phyloP scores from a whole-genome alignment of 108 stramenopile species.

The Schizochytrium sp. region DNA sequence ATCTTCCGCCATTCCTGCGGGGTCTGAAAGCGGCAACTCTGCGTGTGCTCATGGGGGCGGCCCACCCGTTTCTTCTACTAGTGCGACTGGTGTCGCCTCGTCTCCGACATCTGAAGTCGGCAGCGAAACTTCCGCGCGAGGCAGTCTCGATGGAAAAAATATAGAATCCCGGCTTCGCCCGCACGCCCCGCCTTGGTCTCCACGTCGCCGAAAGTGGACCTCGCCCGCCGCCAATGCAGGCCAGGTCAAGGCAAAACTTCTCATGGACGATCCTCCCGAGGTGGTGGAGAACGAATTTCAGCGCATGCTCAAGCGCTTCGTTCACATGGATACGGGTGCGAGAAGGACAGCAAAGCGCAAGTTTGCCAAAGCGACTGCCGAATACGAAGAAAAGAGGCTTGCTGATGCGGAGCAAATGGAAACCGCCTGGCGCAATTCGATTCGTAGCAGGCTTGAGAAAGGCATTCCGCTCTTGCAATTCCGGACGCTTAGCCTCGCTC shows the following conservation, averaged over 20 bases:
- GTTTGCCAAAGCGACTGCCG: constrained; percentile 17
- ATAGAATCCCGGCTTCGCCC: background rate
- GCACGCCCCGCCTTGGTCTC: constrained; percentile 4
- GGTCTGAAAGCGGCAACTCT: too few relatives aligned
- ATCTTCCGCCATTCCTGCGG: too few relatives aligned
- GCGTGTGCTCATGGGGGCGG: too few relatives aligned
- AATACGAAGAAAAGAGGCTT: background rate
- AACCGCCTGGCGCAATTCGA: background rate
- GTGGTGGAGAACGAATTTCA: constrained; percentile 9
- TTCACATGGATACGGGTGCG: constrained; percentile 13
- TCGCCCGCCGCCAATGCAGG: background rate
- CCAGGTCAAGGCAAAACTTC: background rate
- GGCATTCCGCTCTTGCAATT: background rate
- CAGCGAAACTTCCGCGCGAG: background rate
- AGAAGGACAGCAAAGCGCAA: background rate
- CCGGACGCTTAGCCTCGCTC: background rate
- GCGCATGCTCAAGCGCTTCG: constrained; percentile 12
- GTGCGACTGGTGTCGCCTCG: background rate
- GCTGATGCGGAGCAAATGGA: constrained; percentile 10
- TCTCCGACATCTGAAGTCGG: background rate
- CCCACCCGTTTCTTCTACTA: background rate
- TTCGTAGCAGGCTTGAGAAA: background rate
- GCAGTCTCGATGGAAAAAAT: background rate
- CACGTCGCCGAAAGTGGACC: background rate
- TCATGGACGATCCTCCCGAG: background rate